These are phyloP conservation scores for Thelonectria olida DNA, from an alignment of 2,329 filamentous ascomycete species.

Conservation along the genomic window DNA sequence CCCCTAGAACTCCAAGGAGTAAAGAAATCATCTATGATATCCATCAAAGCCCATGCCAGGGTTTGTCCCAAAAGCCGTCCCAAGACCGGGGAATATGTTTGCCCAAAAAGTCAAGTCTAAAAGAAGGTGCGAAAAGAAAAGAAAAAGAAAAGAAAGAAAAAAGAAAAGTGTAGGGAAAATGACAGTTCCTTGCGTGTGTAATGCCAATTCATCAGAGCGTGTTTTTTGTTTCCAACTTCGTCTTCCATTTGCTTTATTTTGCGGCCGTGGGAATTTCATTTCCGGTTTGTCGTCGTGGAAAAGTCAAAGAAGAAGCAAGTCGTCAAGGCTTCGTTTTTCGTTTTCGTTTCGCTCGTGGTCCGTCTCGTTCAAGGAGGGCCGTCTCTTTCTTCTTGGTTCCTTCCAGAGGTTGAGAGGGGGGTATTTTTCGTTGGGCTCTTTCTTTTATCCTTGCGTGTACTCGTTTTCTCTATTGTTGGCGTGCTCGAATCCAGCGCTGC, in stretches of 20 bases:
- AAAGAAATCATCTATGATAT: conserved; percentile 26
- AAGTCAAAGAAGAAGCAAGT: conserved; percentile 25
- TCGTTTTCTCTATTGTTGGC: conserved; percentile 32
- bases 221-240: conserved; percentile 18
- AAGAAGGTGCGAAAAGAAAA: neutral
- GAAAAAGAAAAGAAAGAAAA: neutral
- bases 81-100: conserved; percentile 21
- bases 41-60: conserved; percentile 26
- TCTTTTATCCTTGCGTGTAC: conserved; percentile 15
- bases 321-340: conserved; percentile 16
- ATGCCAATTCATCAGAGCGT: conserved; percentile 11
- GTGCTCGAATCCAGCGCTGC: conserved; percentile 64
- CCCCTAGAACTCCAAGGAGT: conserved; percentile 14
- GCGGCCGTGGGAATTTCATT: conserved; percentile 33
- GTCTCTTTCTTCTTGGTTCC: conserved; percentile 11
- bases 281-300: conserved; percentile 35
- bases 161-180: neutral
- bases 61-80: conserved; percentile 17
- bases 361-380: neutral
- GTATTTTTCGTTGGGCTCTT: neutral
- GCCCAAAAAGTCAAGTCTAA: conserved; percentile 25
- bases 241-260: conserved; percentile 20
- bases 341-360: conserved; percentile 23
- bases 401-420: neutral
- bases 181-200: conserved; percentile 24